phyloP scores from a whole-genome alignment of 108 stramenopile species.

The Fistulifera pelliculosa region DNA sequence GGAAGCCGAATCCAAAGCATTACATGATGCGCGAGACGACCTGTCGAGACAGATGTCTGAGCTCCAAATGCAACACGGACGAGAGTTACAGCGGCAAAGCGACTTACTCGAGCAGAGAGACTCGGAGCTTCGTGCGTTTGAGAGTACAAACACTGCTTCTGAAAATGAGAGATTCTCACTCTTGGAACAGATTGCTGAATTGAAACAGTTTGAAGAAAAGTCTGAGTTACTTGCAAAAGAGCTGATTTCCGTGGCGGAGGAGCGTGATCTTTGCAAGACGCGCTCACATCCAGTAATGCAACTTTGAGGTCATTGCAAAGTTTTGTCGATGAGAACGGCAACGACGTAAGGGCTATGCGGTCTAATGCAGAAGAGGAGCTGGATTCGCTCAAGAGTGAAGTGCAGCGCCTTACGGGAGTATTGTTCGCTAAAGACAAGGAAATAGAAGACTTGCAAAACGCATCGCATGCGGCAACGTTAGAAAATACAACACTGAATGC shows the following conservation, averaged over 20 bases:
- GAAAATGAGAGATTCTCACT: constrained; percentile 1
- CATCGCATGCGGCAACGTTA: neutral
- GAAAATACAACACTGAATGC: neutral
- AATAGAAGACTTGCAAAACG: too few relatives aligned
- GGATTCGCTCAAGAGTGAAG: neutral
- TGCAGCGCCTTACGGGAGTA: too few relatives aligned
- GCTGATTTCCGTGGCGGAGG: constrained; percentile 1
- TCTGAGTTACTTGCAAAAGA: neutral
- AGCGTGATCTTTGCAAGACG: constrained; percentile 14
- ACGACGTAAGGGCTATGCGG: neutral
- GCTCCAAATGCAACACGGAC: neutral
- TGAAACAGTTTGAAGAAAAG: constrained; percentile 2
- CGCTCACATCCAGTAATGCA: constrained; percentile 8
- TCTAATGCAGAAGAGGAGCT: constrained; percentile 5
- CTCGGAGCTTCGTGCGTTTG: neutral
- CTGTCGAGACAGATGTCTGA: neutral
- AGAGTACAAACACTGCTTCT: constrained; percentile 1
- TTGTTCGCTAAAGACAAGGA: too few relatives aligned
- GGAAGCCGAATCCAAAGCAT: too few relatives aligned
- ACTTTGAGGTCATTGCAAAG: constrained; percentile 7
- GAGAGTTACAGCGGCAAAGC: neutral
- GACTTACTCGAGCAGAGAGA: constrained; percentile 8
- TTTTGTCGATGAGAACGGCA: neutral
- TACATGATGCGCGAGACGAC: neutral
- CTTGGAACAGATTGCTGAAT: neutral